Evolutionary conservation across 495 filamentous ascomycete species (phyloP).

Genomic region (Hypoxylon crocopeplum): DNA sequence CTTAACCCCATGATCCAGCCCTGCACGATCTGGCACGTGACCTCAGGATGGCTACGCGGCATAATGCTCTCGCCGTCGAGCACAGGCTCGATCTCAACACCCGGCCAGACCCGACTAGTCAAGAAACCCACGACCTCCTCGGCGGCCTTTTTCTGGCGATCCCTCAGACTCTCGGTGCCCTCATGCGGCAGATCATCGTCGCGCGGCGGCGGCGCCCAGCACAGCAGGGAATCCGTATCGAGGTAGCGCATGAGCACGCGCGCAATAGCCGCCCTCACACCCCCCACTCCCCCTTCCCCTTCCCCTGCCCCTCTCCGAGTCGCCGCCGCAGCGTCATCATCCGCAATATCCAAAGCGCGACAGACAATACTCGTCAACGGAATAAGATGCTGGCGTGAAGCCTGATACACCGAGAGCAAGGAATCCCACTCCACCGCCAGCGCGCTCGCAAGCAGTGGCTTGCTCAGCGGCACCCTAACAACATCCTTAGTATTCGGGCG

Average conservation of each 20-base stretch:
- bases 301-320: neutral
- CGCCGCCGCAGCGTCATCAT: constrained; percentile 56
- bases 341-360: constrained; percentile 78
- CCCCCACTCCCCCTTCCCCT: constrained; percentile 34
- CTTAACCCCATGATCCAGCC: constrained; percentile 78
- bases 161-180: constrained; percentile 64
- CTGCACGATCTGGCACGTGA: constrained; percentile 74
- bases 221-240: constrained; percentile 91
- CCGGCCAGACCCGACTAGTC: constrained; percentile 81
- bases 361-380: constrained; percentile 86
- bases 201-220: constrained; percentile 72
- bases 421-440: constrained; percentile 94
- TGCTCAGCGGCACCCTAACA: constrained; percentile 73
- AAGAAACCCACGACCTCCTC: constrained; percentile 72
- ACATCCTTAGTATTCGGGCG: constrained; percentile 69
- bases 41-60: constrained; percentile 70
- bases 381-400: constrained; percentile 78
- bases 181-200: constrained; percentile 43
- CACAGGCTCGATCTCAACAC: constrained; percentile 75
- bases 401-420: constrained; percentile 78
- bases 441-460: constrained; percentile 82
- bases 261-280: constrained; percentile 64
- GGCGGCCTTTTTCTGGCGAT: constrained; percentile 72
- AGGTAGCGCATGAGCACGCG: constrained; percentile 80
- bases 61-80: constrained; percentile 76